A percentile compares a stretch with the other conserved stretches of the same genome.
These are phyloP conservation scores for Solanum aculeatissimum DNA, from an alignment of 305 asterid genomes.

Conservation along the genomic window DNA sequence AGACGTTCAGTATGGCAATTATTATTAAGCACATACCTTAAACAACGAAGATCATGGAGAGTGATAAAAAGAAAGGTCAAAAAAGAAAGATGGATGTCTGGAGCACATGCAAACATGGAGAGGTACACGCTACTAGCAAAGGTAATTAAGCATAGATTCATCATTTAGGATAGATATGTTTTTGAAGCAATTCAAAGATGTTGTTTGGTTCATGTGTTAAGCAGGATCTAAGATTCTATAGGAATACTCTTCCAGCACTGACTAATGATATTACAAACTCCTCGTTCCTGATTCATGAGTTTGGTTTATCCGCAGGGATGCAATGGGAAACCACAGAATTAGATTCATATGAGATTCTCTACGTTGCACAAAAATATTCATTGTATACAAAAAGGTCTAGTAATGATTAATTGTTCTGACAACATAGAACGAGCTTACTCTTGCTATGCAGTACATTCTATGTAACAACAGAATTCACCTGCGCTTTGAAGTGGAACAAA, in stretches of 20 bases:
- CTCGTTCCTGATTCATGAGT: background rate
- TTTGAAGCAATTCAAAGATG: background rate
- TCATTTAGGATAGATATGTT: background rate
- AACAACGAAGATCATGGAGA: background rate
- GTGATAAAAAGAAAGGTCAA: background rate
- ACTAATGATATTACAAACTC: background rate
- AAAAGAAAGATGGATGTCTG: background rate
- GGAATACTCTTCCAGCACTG: background rate
- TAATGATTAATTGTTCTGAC: background rate
- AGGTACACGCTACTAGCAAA: background rate
- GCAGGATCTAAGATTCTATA: background rate
- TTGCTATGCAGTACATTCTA: background rate
- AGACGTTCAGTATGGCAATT: background rate
- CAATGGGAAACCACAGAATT: background rate
- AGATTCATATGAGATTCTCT: background rate
- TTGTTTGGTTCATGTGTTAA: background rate
- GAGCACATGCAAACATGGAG: background rate
- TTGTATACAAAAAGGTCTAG: background rate
- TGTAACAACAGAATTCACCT: constrained; percentile 5
- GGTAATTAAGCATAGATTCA: background rate
- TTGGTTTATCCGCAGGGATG: background rate
- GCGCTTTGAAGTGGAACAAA: background rate
- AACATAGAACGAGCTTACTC: background rate
- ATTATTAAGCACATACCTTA: background rate
- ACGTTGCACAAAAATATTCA: background rate